Evolutionary conservation across 495 filamentous ascomycete genomes (phyloP).

Genomic region (Niebla homalea): DNA sequence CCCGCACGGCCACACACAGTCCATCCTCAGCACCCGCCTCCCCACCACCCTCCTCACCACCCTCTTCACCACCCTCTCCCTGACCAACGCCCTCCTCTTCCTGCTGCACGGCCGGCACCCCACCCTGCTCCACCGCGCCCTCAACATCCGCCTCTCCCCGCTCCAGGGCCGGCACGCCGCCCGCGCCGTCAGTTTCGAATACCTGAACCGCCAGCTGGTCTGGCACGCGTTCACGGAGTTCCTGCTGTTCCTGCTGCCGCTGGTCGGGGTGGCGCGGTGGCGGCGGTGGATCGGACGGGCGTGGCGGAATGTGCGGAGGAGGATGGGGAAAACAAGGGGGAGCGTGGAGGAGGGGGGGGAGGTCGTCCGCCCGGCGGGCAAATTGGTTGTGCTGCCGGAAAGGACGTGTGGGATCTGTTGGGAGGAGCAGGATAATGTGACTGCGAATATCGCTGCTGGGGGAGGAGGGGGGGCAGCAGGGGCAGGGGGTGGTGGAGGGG

Average conservation of each 20-base stretch:
- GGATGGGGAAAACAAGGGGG: constrained; percentile 35
- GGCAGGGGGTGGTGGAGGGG: constrained; percentile 50
- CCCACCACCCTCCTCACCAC: constrained; percentile 55
- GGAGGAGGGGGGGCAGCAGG: constrained; percentile 53
- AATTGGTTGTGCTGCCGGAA: constrained; percentile 76
- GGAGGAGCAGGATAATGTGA: constrained; percentile 66
- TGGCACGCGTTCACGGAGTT: constrained; percentile 99
- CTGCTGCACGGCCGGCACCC: constrained; percentile 81
- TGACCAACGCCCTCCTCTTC: constrained; percentile 72
- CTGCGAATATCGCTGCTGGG: too few relatives aligned
- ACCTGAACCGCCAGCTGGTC: constrained; percentile 91
- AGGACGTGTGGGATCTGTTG: constrained; percentile 98
- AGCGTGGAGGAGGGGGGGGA: constrained; percentile 27
- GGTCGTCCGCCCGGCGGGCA: constrained; percentile 32
- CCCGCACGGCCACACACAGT: constrained; percentile 9
- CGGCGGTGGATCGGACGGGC: constrained; percentile 72
- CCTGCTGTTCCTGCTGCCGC: constrained; percentile 81
- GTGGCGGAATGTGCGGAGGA: constrained; percentile 61
- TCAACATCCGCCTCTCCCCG: constrained; percentile 75
- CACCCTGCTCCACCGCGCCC: constrained; percentile 74
- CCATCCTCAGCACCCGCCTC: constrained; percentile 37
- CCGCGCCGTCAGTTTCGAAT: constrained; percentile 91
- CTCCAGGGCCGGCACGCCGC: constrained; percentile 59
- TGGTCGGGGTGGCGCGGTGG: constrained; percentile 91
- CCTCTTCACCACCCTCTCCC: constrained; percentile 58